Conservation (phyloP, 257 asterid species). For the Apocynum venetum region DNA sequence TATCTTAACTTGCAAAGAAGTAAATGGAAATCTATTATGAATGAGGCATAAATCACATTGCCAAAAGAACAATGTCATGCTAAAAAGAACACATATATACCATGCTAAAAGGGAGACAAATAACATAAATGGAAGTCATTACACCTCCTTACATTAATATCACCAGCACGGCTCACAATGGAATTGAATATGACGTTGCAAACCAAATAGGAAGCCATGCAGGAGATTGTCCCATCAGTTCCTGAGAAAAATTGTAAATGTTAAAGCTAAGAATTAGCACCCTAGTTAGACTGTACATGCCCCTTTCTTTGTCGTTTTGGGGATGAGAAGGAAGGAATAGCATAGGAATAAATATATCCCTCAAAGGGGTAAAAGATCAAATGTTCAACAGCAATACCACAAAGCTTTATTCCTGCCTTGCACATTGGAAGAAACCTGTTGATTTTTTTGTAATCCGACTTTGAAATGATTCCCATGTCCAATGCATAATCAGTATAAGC, state of each 20-base stretch:
- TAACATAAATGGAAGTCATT: neutral
- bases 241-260: constrained; percentile 38
- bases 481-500: constrained; percentile 93
- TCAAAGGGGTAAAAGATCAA: constrained; percentile 5
- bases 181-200: constrained; percentile 68
- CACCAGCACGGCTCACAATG: constrained; percentile 58
- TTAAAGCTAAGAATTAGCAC: constrained; percentile 19
- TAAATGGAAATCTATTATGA: neutral
- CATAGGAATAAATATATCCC: neutral
- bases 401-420: constrained; percentile 71
- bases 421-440: constrained; percentile 81
- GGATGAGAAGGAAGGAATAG: neutral
- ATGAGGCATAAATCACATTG: too few species aligned
- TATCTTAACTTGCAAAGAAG: neutral
- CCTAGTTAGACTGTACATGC: neutral
- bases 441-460: constrained; percentile 66
- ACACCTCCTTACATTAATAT: constrained; percentile 56
- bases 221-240: constrained; percentile 74
- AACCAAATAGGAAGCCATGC: constrained; percentile 79
- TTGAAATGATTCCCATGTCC: constrained; percentile 69
- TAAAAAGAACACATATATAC: neutral
- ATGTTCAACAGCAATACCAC: constrained; percentile 46
- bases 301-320: neutral
- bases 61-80: too few species aligned
- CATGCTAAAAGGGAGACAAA: neutral